phyloP scores from a whole-genome alignment of 129 eudicot species.

The Lactuca sativa region DNA sequence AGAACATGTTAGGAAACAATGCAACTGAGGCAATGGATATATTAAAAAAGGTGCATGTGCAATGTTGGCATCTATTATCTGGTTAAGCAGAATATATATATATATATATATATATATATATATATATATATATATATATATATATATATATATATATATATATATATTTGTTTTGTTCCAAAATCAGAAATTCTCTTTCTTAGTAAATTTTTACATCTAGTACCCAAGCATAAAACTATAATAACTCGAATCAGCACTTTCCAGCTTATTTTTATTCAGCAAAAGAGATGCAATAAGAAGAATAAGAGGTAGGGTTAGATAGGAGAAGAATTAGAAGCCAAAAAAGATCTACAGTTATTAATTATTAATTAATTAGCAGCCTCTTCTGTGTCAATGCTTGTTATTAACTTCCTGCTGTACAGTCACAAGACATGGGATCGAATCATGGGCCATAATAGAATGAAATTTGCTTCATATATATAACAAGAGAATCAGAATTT shows the following conservation, averaged over 20 bases:
- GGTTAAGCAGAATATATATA: constrained; percentile 13
- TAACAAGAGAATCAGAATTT: background rate
- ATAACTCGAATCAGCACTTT: constrained; percentile 13
- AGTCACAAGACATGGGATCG: background rate
- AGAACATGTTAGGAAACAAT: background rate
- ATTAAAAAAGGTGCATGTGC: background rate
- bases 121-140: too few species aligned
- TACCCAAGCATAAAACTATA: constrained; percentile 1
- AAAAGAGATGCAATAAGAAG: constrained; percentile 1
- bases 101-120: too few species aligned
- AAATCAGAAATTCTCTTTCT: background rate
- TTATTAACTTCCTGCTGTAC: background rate
- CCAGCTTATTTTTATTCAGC: background rate
- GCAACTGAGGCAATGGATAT: constrained; percentile 14
- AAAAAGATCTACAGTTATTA: background rate
- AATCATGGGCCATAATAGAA: background rate
- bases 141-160: too few species aligned
- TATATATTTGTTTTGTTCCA: background rate
- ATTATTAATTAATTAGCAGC: background rate
- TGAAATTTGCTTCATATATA: constrained; percentile 4
- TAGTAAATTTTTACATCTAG: background rate
- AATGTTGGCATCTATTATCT: background rate
- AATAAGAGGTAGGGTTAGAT: background rate
- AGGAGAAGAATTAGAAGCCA: background rate
- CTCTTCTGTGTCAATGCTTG: background rate